phyloP scores from a whole-genome alignment of 139 green algal genomes.

The Coccomyxa sp. region DNA sequence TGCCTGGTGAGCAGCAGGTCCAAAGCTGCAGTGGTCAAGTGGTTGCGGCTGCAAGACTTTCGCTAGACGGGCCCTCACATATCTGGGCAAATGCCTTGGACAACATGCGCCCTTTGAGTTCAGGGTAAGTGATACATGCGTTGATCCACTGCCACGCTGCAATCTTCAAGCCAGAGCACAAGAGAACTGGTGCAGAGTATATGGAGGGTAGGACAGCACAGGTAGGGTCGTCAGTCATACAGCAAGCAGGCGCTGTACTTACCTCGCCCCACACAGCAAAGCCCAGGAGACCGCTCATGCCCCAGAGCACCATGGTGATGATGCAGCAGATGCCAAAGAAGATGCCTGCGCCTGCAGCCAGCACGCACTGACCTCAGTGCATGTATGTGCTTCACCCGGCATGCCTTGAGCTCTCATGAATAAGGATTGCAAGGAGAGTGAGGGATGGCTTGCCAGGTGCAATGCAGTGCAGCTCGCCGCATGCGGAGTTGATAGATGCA shows the following conservation, averaged over 20 bases:
- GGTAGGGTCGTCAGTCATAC: background rate
- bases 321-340: slow-evolving; percentile 18
- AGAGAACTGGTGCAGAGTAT: background rate
- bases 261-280: background rate
- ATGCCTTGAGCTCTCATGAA: background rate
- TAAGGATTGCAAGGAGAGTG: background rate
- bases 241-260: background rate
- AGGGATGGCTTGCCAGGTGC: background rate
- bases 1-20: background rate
- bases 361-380: background rate
- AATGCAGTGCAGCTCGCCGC: no score
- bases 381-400: background rate
- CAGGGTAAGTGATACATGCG: background rate
- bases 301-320: slow-evolving; percentile 15
- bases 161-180: background rate
- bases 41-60: background rate
- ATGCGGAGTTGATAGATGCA: background rate
- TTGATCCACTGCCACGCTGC: background rate
- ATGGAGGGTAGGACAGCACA: background rate
- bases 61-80: background rate
- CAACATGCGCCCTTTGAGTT: no score
- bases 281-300: background rate
- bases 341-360: slow-evolving; percentile 2
- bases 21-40: background rate
- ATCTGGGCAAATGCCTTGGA: no score